A percentile compares a stretch with the other conserved stretches of the same genome.
phyloP scores from a whole-genome alignment of 2,329 filamentous ascomycete species.

The Alternaria metachromatica region DNA sequence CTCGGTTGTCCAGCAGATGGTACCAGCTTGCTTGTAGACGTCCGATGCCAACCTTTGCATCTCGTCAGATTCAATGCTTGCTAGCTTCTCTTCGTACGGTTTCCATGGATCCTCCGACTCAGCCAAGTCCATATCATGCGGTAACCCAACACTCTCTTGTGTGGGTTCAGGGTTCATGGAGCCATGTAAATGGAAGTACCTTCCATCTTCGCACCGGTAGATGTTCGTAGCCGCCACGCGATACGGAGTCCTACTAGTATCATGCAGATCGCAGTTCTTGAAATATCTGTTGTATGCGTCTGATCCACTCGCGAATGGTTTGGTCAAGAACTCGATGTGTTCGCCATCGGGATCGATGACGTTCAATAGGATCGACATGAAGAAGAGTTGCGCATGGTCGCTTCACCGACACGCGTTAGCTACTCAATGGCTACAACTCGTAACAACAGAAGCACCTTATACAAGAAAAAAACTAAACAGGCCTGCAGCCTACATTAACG shows the following conservation, averaged over 20 bases:
- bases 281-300: slow-evolving; percentile 30
- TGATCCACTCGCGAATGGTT: slow-evolving; percentile 18
- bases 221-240: slow-evolving; percentile 53
- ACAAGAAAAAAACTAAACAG: too few relatives aligned
- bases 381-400: slow-evolving; percentile 55
- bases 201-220: slow-evolving; percentile 55
- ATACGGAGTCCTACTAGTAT: slow-evolving; percentile 26
- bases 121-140: slow-evolving; percentile 36
- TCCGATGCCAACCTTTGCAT: slow-evolving; percentile 49
- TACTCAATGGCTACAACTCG: slow-evolving; percentile 9
- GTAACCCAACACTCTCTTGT: slow-evolving; percentile 46
- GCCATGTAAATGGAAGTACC: slow-evolving; percentile 58
- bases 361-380: slow-evolving; percentile 51
- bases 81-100: slow-evolving; percentile 45
- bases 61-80: slow-evolving; percentile 40
- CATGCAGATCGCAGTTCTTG: slow-evolving; percentile 37
- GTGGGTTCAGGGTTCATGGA: slow-evolving; percentile 56
- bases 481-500: too few relatives aligned
- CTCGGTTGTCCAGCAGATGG: slow-evolving; percentile 48
- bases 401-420: neutral
- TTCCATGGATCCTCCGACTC: slow-evolving; percentile 39
- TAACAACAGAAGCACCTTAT: slow-evolving; percentile 11
- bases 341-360: slow-evolving; percentile 44
- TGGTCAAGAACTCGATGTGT: slow-evolving; percentile 12
- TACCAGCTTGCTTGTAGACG: slow-evolving; percentile 51